phyloP scores from a whole-genome alignment of 768 basidiomycete genomes.

The Gymnopilus dilepis region DNA sequence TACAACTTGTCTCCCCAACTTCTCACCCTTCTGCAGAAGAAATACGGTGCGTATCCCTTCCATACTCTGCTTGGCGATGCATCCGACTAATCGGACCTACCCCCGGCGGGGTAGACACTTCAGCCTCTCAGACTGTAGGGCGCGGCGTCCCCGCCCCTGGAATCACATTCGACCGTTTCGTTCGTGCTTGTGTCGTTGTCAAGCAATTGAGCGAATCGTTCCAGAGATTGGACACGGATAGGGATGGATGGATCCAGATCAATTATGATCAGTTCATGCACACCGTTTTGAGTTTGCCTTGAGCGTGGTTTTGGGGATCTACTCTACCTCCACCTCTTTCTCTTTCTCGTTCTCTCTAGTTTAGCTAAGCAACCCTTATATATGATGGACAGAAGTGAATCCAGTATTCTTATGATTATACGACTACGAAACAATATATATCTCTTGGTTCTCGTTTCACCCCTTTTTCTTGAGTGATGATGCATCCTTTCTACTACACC shows the following conservation, averaged over 20 bases:
- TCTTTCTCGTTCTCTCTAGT: too few relatives aligned
- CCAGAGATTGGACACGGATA: constrained; percentile 65
- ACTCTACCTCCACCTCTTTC: too few relatives aligned
- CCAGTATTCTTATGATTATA: too few relatives aligned
- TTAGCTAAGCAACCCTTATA: too few relatives aligned
- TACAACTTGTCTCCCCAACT: constrained; percentile 74
- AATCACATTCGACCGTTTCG: constrained; percentile 87
- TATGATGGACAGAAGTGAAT: too few relatives aligned
- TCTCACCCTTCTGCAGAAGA: constrained; percentile 69
- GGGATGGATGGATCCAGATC: constrained; percentile 75
- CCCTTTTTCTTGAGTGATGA: too few relatives aligned
- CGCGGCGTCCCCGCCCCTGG: constrained; percentile 48
- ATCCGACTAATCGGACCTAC: constrained; percentile 38
- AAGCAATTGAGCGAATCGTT: constrained; percentile 81
- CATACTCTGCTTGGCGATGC: neutral
- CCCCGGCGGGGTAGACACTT: constrained; percentile 52
- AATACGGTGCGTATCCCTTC: constrained; percentile 65
- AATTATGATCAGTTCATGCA: constrained; percentile 77
- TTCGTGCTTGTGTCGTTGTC: constrained; percentile 82
- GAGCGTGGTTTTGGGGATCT: too few relatives aligned
- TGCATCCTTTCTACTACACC: too few relatives aligned
- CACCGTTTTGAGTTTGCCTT: constrained; percentile 67
- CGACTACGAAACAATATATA: too few relatives aligned
- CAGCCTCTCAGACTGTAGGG: constrained; percentile 52
- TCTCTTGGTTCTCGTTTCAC: too few relatives aligned